A percentile compares a stretch with the other conserved stretches of the same genome.
phyloP scores from a whole-genome alignment of 1,284 basidiomycete genomes.

The Earliella scabrosa region DNA sequence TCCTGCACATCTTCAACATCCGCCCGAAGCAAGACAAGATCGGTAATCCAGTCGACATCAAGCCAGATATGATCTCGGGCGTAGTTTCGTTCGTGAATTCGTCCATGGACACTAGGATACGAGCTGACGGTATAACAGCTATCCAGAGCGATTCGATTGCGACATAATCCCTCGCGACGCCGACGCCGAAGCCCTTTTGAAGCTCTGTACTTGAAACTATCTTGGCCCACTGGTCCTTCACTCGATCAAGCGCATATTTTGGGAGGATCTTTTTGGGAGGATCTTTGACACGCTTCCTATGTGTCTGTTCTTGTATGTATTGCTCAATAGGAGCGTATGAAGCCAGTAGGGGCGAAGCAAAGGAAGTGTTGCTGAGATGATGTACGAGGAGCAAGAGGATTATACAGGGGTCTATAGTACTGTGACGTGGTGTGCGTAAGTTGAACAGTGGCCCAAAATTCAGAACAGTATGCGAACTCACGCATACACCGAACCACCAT shows the following conservation, averaged over 20 bases:
- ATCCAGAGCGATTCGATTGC: slow-evolving; percentile 17
- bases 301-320: too few relatives aligned
- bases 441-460: not conserved
- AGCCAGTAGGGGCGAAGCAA: too few relatives aligned
- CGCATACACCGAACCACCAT: slow-evolving; percentile 8
- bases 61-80: slow-evolving; percentile 19
- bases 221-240: too few relatives aligned
- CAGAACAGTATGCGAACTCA: not conserved
- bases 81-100: slow-evolving; percentile 16
- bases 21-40: slow-evolving; percentile 7
- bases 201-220: not conserved
- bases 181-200: not conserved
- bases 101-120: slow-evolving; percentile 4
- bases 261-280: too few relatives aligned
- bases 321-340: too few relatives aligned
- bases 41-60: slow-evolving; percentile 9
- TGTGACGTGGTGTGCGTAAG: not conserved
- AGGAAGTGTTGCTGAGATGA: not conserved
- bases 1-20: slow-evolving; percentile 26
- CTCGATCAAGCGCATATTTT: too few relatives aligned
- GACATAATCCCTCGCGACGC: slow-evolving; percentile 18
- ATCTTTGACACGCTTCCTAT: too few relatives aligned
- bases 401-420: not conserved
- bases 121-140: not conserved
- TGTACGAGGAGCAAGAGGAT: not conserved